Percentiles rank a stretch among this genome's conserved stretches.
Evolutionary conservation across 2,329 filamentous ascomycete genomes (phyloP).

Genomic region (Xylariales sp.): DNA sequence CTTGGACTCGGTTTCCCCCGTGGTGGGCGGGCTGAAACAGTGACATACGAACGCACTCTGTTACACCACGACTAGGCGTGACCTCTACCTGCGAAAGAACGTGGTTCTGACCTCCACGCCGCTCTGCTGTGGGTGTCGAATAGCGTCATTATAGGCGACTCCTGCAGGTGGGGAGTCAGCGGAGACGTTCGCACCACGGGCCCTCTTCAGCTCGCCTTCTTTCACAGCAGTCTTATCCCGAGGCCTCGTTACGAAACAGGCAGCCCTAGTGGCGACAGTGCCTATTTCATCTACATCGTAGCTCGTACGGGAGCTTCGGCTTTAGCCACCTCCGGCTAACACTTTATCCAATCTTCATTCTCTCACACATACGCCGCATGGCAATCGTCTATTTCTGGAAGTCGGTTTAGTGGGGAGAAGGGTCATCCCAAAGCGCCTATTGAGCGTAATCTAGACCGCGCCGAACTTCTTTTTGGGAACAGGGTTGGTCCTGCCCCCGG

Average conservation of each 20-base stretch:
- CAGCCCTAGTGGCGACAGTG: background rate
- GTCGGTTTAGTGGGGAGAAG: background rate
- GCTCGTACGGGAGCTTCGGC: background rate
- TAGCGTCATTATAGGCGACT: background rate
- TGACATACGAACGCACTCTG: slow-evolving; percentile 4
- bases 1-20: slow-evolving; percentile 5
- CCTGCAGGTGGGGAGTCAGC: background rate
- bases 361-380: too few relatives aligned
- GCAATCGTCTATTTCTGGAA: background rate
- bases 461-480: too few relatives aligned
- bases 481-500: slow-evolving; percentile 4
- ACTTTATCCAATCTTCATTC: too few relatives aligned
- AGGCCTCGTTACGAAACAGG: background rate
- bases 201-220: too few relatives aligned
- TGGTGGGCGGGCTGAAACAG: slow-evolving; percentile 5
- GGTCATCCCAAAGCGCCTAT: slow-evolving; percentile 6
- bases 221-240: background rate
- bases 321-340: too few relatives aligned
- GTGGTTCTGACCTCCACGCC: too few relatives aligned
- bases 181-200: too few relatives aligned
- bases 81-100: slow-evolving; percentile 1
- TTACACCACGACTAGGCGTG: slow-evolving; percentile 5
- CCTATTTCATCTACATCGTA: background rate
- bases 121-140: slow-evolving; percentile 2
- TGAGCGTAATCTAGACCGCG: slow-evolving; percentile 1